phyloP scores from a whole-genome alignment of 225 moss, liverwort and hornwort species.

The Rhytidiadelphus loreus region DNA sequence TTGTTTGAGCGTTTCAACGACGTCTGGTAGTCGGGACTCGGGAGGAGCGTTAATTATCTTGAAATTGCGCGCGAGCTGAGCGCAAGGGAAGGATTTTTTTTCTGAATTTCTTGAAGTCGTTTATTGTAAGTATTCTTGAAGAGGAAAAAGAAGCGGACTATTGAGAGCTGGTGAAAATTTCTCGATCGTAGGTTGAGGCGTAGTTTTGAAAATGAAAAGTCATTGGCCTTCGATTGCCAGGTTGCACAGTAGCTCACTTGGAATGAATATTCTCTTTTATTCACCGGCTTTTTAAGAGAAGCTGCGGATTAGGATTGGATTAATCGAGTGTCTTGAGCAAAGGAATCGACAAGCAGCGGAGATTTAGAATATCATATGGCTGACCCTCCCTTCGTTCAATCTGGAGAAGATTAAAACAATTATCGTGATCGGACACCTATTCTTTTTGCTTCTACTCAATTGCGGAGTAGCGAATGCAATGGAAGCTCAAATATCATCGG shows the following conservation, averaged over 20 bases:
- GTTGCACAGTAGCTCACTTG: background rate
- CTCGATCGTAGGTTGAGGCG: background rate
- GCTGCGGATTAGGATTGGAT: background rate
- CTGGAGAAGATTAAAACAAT: constrained; percentile 13
- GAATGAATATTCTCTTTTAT: background rate
- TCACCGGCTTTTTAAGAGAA: background rate
- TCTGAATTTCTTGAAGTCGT: background rate
- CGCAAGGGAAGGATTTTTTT: background rate
- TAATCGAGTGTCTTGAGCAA: background rate
- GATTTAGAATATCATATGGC: background rate
- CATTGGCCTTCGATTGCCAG: background rate
- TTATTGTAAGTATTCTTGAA: background rate
- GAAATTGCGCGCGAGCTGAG: background rate
- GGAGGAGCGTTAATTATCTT: background rate
- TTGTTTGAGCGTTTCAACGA: background rate
- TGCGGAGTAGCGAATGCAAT: background rate
- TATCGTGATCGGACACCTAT: background rate
- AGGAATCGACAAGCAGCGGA: background rate
- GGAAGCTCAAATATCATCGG: background rate
- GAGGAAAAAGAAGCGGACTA: background rate
- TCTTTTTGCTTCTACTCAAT: background rate
- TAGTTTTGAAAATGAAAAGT: background rate
- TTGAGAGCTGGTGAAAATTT: background rate
- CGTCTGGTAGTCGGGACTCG: background rate
- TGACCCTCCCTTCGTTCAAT: background rate